Base-by-base conservation (phyloP, 768 basidiomycete species). In the Pilatotrama ljubarskyi region DNA sequence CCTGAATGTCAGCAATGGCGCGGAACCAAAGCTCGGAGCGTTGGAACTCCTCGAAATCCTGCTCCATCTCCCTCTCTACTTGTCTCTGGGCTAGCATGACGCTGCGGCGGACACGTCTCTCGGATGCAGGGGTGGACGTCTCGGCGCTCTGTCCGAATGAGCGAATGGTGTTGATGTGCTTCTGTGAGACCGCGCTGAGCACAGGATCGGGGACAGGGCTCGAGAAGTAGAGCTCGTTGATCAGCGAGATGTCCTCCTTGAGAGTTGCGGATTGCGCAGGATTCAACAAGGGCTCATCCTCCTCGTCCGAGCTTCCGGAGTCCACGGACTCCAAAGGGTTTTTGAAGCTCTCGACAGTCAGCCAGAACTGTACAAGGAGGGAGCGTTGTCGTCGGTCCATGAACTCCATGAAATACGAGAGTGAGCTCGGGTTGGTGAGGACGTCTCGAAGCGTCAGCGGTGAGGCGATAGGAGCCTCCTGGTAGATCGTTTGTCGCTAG, bases 371-470 rank as follows among this genome's bases (percentile, higher is more conserved):
- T 3, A 97, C 93, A 10, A 93, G 84, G 13, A 92, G 69, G 13
- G 95, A 91, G 29, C 90, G 85, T 60, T 86, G 82, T 8, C 90
- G 84, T 14, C 97, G 84, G 66, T 98, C 97, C 93, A 98, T 95
- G 67, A 93, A 97, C 76, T 99, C 97, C 88, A 98, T 95, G 76
- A 96, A 92, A 71, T 97, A 96, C 2, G 92, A 93, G 2, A 98
- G 81, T 0, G 94, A 93, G 37, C 86, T 89, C 0, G 96, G 95
- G 65, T 93, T 95, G 22, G 87, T 78, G 3, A 99, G 84, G 51
- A 98, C 82, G 52, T 93, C 90, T 38, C 91, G 84, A 4, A 96
- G 79, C 0, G 82, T 78, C 22, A 91, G 74, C 11, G 82, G 76
- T 5, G 83, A 77, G 43, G 82, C 78, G 20, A 75, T 68, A 40